phyloP scores from a whole-genome alignment of 306 rosid genomes.

The Trifolium fragiferum region DNA sequence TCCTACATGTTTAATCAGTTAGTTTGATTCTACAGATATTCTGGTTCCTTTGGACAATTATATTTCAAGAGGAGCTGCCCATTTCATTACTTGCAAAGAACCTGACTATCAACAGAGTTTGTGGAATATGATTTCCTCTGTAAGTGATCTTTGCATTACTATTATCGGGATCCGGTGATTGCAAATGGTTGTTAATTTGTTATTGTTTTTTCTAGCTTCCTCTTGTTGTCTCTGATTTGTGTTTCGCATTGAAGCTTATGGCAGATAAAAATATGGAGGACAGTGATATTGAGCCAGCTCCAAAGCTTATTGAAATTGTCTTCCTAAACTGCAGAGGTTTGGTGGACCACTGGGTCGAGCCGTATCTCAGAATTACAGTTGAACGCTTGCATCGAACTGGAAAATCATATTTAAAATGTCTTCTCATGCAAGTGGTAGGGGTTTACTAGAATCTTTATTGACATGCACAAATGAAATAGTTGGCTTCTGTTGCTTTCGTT shows the following conservation, averaged over 20 bases:
- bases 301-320: conserved; percentile 86
- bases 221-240: conserved; percentile 27
- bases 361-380: conserved; percentile 78
- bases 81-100: conserved; percentile 80
- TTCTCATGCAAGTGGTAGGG: conserved; percentile 91
- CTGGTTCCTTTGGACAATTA: conserved; percentile 95
- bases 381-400: conserved; percentile 77
- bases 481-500: conserved; percentile 17
- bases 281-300: conserved; percentile 87
- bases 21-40: conserved; percentile 61
- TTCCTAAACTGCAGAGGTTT: conserved; percentile 94
- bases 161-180: conserved; percentile 11
- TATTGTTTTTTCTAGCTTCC: conserved; percentile 21
- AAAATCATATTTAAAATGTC: conserved; percentile 82
- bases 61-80: conserved; percentile 84
- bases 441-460: conserved; percentile 20
- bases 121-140: conserved; percentile 92
- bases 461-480: background rate
- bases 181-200: conserved; percentile 12
- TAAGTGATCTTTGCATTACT: conserved; percentile 52
- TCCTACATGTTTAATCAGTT: conserved; percentile 13
- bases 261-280: conserved; percentile 88
- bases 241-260: conserved; percentile 61
- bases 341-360: conserved; percentile 97
- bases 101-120: conserved; percentile 92